A percentile compares a stretch with the other conserved stretches of the same genome.
Conservation (phyloP, 2,329 filamentous ascomycete genomes). For the Sordariomycetes sp. region DNA sequence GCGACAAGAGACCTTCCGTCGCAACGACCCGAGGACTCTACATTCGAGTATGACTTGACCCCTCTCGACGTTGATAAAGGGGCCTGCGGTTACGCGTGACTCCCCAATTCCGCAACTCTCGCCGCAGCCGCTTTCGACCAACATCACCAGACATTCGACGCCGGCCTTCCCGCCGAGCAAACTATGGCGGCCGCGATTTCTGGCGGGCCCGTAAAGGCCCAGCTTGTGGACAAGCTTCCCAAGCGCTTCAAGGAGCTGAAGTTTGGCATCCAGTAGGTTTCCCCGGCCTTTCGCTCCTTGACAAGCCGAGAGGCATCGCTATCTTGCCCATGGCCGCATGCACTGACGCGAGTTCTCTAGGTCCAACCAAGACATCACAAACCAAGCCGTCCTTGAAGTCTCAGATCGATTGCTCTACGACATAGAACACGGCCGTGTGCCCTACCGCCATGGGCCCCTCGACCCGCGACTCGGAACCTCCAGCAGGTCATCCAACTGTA, state of each 20-base stretch:
- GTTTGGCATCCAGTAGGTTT: constrained; percentile 78
- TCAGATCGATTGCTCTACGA: constrained; percentile 94
- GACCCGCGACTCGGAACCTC: constrained; percentile 85
- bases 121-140: neutral
- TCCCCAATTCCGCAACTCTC: neutral
- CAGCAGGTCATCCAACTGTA: constrained; percentile 67
- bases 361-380: constrained; percentile 88
- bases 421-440: constrained; percentile 64
- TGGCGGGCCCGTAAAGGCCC: constrained; percentile 56
- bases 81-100: neutral
- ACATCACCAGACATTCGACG: neutral
- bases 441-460: constrained; percentile 74
- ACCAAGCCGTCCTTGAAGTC: constrained; percentile 88
- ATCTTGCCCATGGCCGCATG: neutral
- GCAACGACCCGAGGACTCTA: neutral
- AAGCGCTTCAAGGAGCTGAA: constrained; percentile 90
- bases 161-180: neutral
- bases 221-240: constrained; percentile 78
- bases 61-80: neutral
- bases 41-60: neutral
- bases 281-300: neutral
- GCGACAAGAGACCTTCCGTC: neutral
- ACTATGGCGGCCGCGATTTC: constrained; percentile 6
- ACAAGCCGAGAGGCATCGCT: no score
- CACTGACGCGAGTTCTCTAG: constrained; percentile 26